Base-by-base conservation (phyloP, 139 green algal species). In the Closterium sp. region DNA sequence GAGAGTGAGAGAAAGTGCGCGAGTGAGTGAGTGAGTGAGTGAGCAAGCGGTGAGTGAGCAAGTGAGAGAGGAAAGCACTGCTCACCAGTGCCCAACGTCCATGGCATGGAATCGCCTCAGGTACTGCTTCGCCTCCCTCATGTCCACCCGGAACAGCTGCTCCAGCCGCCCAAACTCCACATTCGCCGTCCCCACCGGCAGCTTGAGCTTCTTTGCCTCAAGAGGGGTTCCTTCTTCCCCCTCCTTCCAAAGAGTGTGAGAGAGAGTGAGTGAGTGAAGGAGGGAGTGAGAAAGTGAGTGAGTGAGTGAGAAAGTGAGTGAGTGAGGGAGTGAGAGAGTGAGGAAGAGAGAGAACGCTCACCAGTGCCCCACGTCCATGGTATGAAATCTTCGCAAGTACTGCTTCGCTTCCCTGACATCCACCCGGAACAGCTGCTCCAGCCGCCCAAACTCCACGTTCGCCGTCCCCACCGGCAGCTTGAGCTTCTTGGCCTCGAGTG, bases 111-210 rank as follows among this genome's bases (percentile, higher is more conserved):
- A 93, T 9, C 93, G 93, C 3, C 42, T 32, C 30, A 93, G 87
- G 42, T 89, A 93, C 10, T 34, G 11, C 24, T 90, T 93, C 19
- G 86, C 91, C 45, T 91, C 88, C 86, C 29, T 85, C 21, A 93
- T 13, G 32, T 93, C 70, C 28, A 93, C 32, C 31, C 45, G 34
- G 34, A 92, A 93, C 5, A 93, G 31, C 24, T 45, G 87, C 70
- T 93, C 91, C 86, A 93, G n/a, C 21, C 88, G 38, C n/a, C 91
- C 91, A 93, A 93, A 93, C 88, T 93, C 91, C n/a, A 93, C 70
- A 31, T 92, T 93, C 34, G 91, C 86, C 27, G 86, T n/a, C 21
- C 88, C 70, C 28, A 11, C 30, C 1, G 90, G 90, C 29, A 86
- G 28, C 29, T 32, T 30, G 22, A 93, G 28, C 50, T 93, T 93